phyloP scores from a whole-genome alignment of 495 filamentous ascomycete species.

The Aspergillus haitiensis region DNA sequence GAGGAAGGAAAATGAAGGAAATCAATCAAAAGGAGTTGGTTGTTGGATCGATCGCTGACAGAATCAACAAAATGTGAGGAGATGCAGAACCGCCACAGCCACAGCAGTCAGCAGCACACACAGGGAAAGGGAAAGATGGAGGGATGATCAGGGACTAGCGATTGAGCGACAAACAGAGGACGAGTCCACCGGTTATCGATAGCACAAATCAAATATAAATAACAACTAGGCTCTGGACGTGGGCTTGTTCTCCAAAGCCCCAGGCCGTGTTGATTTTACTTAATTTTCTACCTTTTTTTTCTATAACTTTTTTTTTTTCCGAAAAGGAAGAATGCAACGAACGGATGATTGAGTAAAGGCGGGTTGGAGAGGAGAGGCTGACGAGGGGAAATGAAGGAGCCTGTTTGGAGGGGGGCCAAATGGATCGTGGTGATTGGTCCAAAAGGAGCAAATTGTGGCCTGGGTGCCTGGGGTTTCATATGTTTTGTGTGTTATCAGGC shows the following conservation, averaged over 20 bases:
- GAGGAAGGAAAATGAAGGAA: constrained; percentile 7
- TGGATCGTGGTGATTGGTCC: constrained; percentile 22
- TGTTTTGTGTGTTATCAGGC: constrained; percentile 13
- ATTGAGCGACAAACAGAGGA: constrained; percentile 10
- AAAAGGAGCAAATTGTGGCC: constrained; percentile 13
- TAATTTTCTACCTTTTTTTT: no score
- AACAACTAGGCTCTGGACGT: constrained; percentile 15
- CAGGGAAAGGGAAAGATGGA: constrained; percentile 3
- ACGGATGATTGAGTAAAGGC: constrained; percentile 8
- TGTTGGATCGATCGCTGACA: constrained; percentile 11
- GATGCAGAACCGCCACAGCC: constrained; percentile 34
- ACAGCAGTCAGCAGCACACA: constrained; percentile 32
- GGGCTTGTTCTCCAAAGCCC: no score
- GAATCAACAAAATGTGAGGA: constrained; percentile 23
- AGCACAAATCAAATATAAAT: constrained; percentile 6
- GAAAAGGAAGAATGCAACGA: constrained; percentile 5
- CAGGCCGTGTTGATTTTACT: no score
- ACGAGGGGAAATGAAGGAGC: constrained; percentile 19
- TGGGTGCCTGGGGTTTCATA: constrained; percentile 14
- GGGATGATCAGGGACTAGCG: constrained; percentile 14
- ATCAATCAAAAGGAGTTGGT: constrained; percentile 17
- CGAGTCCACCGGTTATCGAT: background rate
- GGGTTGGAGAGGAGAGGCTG: constrained; percentile 19
- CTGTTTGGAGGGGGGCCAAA: constrained; percentile 13
- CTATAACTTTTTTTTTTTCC: background rate